Percentiles rank a stretch among this genome's conserved stretches.
Conservation (phyloP, 148 eudicot genomes). For the Vaccinium corymbosum region DNA sequence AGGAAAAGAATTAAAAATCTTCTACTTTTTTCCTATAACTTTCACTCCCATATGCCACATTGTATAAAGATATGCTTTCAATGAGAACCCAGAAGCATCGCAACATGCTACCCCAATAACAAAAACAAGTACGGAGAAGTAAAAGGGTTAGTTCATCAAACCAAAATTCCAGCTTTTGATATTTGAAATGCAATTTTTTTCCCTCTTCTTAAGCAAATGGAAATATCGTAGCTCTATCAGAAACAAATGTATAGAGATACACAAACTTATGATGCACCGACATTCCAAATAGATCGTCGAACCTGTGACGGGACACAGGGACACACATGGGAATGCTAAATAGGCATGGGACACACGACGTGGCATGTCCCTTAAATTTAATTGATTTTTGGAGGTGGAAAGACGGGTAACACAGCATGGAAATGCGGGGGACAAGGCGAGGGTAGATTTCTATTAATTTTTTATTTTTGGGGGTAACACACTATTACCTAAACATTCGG, state of each 20-base stretch:
- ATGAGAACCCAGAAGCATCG: neutral
- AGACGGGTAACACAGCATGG: too few relatives aligned
- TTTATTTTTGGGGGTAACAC: too few relatives aligned
- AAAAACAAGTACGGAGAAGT: neutral
- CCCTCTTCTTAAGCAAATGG: neutral
- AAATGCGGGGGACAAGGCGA: too few relatives aligned
- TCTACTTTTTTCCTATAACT: neutral
- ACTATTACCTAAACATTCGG: too few relatives aligned
- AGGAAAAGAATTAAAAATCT: neutral
- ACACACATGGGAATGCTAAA: too few relatives aligned
- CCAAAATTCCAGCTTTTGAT: neutral
- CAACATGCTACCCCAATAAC: neutral
- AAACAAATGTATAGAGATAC: neutral
- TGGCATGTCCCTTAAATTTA: too few relatives aligned
- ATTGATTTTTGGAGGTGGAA: too few relatives aligned
- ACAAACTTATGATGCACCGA: neutral
- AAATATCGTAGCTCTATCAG: neutral
- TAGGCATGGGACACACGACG: too few relatives aligned
- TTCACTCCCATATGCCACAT: neutral
- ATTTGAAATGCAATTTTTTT: neutral
- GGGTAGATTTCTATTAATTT: too few relatives aligned
- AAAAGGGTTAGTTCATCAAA: constrained; percentile 3
- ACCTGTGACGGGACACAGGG: too few relatives aligned
- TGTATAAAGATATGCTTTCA: neutral
- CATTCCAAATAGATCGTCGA: too few relatives aligned